Evolutionary conservation across 2,329 filamentous ascomycete genomes (phyloP), one percentile per base, ranked within the genome.

Genomic region (Fusarium dimerum): DNA sequence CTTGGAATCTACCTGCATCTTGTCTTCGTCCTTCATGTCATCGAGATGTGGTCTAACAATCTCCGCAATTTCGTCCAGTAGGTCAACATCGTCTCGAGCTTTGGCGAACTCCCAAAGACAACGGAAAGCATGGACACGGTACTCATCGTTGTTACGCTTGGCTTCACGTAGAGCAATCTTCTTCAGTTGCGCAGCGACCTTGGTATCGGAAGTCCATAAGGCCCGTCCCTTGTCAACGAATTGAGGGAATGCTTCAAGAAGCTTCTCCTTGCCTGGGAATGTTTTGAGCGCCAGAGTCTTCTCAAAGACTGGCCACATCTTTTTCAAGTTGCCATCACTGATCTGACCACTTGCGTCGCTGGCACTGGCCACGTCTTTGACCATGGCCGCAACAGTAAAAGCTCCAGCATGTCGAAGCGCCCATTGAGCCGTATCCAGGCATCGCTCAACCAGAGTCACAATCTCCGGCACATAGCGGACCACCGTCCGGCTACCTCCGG

Each of bases 321-420:
- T 74, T 59, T 79, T 76, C 16, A 89, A 77, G 40, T 86, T 84
- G 3, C 77, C 66, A 16, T 80, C 77, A 55, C 81, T 83, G 48
- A 90, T 83, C 41, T 83, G 79, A 0, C 81, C 83, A 6, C 79
- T 76, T 46, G 76, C 72, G 11, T 82, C 79, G 46, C 82, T 79
- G 17, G 82, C 83, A 12, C 78, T 76, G 30, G 82, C 81, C 3
- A 92, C 81, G 1, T 88, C 85, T 17, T 78, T 78, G 12, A 91
- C 81, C 50, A 88, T 84, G 43, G 89, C 88, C 1, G 90, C 90
- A 10, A 93, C 82, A 0, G 92, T 84, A 52, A 94, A 84, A 8
- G 92, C 91, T 9, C 89, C 89, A 0, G 90, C 90, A 64, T 97
- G 93, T 70, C 95, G 94, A 51, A 97, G 82, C 2, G 86, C 86